Evolutionary conservation across 1,284 basidiomycete species (phyloP), one percentile per base, ranked within the genome.

Genomic region (Malassezia caprae): DNA sequence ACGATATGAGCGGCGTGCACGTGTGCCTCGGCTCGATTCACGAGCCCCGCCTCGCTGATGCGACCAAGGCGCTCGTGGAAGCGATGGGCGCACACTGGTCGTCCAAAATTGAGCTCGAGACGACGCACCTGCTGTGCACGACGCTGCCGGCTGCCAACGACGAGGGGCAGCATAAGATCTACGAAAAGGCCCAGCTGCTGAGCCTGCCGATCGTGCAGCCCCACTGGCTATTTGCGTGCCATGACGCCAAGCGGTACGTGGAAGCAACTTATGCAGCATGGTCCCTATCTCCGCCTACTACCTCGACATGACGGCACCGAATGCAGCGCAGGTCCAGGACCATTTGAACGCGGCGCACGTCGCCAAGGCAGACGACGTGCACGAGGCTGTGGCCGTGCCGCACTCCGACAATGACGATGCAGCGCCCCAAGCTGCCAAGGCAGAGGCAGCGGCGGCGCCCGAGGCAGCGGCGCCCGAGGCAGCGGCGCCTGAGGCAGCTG

Each of bases 91-190:
- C 65, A 2, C 60, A 61, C 24, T 89, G 85, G 83, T 87, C 84
- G 63, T 86, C 91, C 62, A 85, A 84, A 64, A 90, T 99, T 24
- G 88, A 91, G 77, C 90, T 96, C 40, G 72, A 74, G 23, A 74
- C 72, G 1, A 73, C 72, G 11, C 72, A 74, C 47, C 64, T 66
- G 31, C 49, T 74, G 17, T 69, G 68, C 52, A 64, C 68, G 11
- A n/a, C 21, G 2, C 28, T 7, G 32, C 54, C 52, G 2, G 23
- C 4, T 15, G 17, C 24, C n/a, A 26, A 17, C 19, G 27, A 28
- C n/a, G 34, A 39, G 32, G 40, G 30, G 28, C 34, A 45, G 35
- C 30, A 26, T 15, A 51, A 32, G 21, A 44, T 61, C 12, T 72
- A 67, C 39, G 43, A 43, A 30, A 73, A 73, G 42, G 72, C 72